Evolutionary conservation across 768 basidiomycete genomes (phyloP), one percentile per base, ranked within the genome.

Genomic region (Vishniacozyma victoriae): DNA sequence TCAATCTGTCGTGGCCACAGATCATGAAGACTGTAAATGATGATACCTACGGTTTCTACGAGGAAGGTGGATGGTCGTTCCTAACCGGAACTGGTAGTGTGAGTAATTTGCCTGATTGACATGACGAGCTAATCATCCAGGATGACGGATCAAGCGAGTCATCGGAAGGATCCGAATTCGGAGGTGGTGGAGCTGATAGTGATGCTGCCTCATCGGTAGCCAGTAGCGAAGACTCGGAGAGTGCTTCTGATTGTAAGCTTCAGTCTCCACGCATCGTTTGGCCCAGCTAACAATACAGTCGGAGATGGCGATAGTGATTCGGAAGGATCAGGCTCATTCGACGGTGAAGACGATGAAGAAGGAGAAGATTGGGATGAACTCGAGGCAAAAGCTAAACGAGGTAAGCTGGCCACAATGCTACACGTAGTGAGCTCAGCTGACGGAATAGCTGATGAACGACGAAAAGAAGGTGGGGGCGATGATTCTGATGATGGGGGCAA

Each of bases 1-100:
- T 99, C 75, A 97, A 97, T 72, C 76, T 96, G 74, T 93, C 95
- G 65, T 99, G 93, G 95, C 83, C 84, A 4, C 87, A 86, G 3
- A 95, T 99, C 70, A 96, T 99, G 90, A 97, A 96, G 73, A 92
- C 89, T 31, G 84, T 96, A 73, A 95, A 95, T 55, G 93, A 97
- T 57, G 88, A 85, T 55, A 91, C 95, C 0, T 82, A 86, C 58
- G 88, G 86, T 23, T 99, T 97, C 76, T 99, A 92, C 82, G 84
- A 85, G 54, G 82, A 84, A 41, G 91, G 90, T n/a, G 95, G 95
- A 27, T 97, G 93, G 93, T 76, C 74, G 48, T 96, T 91, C 82
- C 78, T 97, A 52, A 82, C 84, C 13, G 83, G 64, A 24, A 67
- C 78, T 50, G 85, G 79, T 24, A 86, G 85, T 67, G 86, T 86